phyloP scores from a whole-genome alignment of 371 early-diverging fungal species.

The Mortierella polycephala region DNA sequence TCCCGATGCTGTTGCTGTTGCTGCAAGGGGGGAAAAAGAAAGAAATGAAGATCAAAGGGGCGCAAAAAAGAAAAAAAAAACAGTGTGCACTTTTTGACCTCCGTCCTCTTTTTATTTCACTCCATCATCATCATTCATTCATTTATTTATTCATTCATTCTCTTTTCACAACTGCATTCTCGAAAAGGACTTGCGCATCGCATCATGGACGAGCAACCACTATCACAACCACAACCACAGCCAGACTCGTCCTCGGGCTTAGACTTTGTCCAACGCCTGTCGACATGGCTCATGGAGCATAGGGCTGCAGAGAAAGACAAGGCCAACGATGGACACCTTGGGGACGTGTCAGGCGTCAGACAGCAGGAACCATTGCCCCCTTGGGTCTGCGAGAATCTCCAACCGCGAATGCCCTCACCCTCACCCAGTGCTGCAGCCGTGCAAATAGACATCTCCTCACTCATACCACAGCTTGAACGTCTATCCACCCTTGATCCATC shows the following conservation, averaged over 20 bases:
- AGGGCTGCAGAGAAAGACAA: conserved; percentile 13
- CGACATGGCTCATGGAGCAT: conserved; percentile 32
- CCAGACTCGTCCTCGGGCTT: not conserved
- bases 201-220: too few relatives aligned
- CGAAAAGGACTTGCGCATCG: too few relatives aligned
- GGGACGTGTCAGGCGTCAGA: not conserved
- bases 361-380: conserved; percentile 15
- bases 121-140: too few relatives aligned
- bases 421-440: not conserved
- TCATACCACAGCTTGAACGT: conserved; percentile 20
- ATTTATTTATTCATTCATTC: conserved; percentile 1
- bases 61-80: not conserved
- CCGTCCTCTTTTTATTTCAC: not conserved
- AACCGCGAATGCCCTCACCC: conserved; percentile 1
- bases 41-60: not conserved
- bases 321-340: not conserved
- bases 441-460: not conserved
- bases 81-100: not conserved
- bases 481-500: conserved; percentile 15
- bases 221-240: not conserved
- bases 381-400: conserved; percentile 26
- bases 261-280: conserved; percentile 19
- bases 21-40: not conserved
- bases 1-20: too few relatives aligned
- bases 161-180: not conserved